Conservation (phyloP, 1,284 basidiomycete species). For the Moesziomyces sp. region DNA sequence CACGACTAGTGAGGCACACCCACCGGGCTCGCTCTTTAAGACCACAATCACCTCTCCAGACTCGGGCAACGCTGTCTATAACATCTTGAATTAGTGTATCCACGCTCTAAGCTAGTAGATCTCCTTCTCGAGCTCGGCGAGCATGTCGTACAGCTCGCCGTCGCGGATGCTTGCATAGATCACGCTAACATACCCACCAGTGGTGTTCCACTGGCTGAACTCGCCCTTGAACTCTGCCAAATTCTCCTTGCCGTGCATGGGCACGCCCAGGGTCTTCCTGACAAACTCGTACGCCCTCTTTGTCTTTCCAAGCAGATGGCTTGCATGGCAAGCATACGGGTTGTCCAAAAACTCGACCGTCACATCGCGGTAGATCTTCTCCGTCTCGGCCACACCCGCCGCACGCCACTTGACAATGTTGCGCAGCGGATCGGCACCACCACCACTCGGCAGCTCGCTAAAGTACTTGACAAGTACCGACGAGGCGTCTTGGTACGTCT, state of each 20-base stretch:
- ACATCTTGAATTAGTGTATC: too few relatives aligned
- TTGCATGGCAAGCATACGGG: slow-evolving; percentile 58
- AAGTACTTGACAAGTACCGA: slow-evolving; percentile 60
- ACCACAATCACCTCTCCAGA: too few relatives aligned
- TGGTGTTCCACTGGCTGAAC: slow-evolving; percentile 44
- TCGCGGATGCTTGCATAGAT: slow-evolving; percentile 51
- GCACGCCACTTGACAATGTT: slow-evolving; percentile 60
- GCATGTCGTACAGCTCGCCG: slow-evolving; percentile 53
- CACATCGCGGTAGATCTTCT: slow-evolving; percentile 47
- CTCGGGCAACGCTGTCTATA: too few relatives aligned
- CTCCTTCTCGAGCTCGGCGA: slow-evolving; percentile 37
- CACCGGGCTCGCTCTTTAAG: too few relatives aligned
- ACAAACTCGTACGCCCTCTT: slow-evolving; percentile 58
- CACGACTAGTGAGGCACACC: too few relatives aligned
- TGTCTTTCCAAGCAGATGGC: slow-evolving; percentile 54
- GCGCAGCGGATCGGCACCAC: slow-evolving; percentile 59
- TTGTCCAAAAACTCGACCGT: slow-evolving; percentile 56
- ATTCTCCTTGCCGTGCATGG: slow-evolving; percentile 62
- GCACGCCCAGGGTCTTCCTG: slow-evolving; percentile 55
- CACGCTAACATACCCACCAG: slow-evolving; percentile 50
- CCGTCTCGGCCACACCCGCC: slow-evolving; percentile 45
- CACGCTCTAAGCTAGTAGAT: background rate
- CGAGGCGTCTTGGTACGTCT: slow-evolving; percentile 55
- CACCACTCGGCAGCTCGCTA: slow-evolving; percentile 53
- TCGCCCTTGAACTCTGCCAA: slow-evolving; percentile 56